phyloP scores from a whole-genome alignment of 192 early-diverging fungal species.

The Coemansia sp. region DNA sequence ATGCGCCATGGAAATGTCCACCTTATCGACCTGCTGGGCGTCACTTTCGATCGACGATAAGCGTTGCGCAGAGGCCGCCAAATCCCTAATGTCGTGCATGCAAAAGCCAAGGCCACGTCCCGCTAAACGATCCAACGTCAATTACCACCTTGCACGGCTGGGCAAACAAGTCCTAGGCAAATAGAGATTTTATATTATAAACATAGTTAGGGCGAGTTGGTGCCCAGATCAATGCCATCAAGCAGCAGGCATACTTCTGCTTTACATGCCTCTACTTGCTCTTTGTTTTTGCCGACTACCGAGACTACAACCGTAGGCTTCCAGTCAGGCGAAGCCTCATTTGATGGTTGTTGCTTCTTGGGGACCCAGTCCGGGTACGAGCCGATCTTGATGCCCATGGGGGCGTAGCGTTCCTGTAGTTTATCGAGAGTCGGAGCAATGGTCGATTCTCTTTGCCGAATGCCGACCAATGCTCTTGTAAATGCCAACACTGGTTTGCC shows the following conservation, averaged over 20 bases:
- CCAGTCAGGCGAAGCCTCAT: neutral
- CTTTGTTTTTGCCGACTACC: conserved; percentile 13
- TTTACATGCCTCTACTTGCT: conserved; percentile 10
- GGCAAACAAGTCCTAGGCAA: conserved; percentile 52
- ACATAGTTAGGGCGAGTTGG: neutral
- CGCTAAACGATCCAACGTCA: conserved; percentile 32
- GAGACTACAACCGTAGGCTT: conserved; percentile 23
- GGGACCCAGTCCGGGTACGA: conserved; percentile 42
- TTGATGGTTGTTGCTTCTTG: neutral
- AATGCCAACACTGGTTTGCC: conserved; percentile 7
- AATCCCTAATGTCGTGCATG: conserved; percentile 45
- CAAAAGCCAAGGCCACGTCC: conserved; percentile 20
- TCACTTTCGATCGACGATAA: conserved; percentile 39
- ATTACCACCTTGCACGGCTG: conserved; percentile 52
- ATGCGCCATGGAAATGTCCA: conserved; percentile 54
- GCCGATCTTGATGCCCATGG: conserved; percentile 22
- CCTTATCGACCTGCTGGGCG: conserved; percentile 53
- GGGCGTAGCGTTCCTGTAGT: conserved; percentile 22
- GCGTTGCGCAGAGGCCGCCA: conserved; percentile 33
- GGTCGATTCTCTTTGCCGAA: conserved; percentile 21
- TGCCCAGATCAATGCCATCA: conserved; percentile 14
- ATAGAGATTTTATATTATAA: conserved; percentile 1
- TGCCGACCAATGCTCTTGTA: conserved; percentile 22
- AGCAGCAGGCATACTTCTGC: conserved; percentile 13
- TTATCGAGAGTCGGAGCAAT: conserved; percentile 27